Percentiles rank a stretch among this genome's conserved stretches.
Conservation (phyloP, 179 eudicot species). For the Heliamphora pulchella region DNA sequence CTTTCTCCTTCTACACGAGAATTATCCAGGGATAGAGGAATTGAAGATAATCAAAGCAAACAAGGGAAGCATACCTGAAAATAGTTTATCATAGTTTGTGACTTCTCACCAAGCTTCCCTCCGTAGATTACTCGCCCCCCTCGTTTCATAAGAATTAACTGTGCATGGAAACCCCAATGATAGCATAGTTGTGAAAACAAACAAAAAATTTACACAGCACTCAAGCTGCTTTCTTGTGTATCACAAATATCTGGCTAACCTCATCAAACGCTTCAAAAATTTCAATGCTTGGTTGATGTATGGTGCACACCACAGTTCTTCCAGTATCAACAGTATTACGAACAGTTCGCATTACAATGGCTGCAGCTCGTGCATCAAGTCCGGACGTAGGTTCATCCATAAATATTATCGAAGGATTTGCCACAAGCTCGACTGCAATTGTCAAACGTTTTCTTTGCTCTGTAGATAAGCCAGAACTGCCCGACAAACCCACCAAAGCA, state of each 20-base stretch:
- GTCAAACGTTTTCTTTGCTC: conserved; percentile 91
- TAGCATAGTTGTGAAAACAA: background rate
- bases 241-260: conserved; percentile 33
- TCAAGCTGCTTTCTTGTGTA: background rate
- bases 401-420: conserved; percentile 92
- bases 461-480: conserved; percentile 74
- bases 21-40: background rate
- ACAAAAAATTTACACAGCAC: background rate
- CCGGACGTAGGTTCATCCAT: conserved; percentile 99
- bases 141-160: conserved; percentile 91
- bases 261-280: conserved; percentile 95
- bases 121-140: conserved; percentile 89
- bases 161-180: conserved; percentile 15
- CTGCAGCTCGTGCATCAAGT: conserved; percentile 99
- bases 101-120: conserved; percentile 79
- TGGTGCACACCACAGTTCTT: conserved; percentile 92
- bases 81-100: conserved; percentile 62
- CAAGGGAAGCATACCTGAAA: conserved; percentile 50
- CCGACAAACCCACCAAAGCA: conserved; percentile 92
- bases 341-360: conserved; percentile 93
- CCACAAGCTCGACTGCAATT: conserved; percentile 95
- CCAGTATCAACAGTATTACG: conserved; percentile 97
- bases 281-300: conserved; percentile 90
- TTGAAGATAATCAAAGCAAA: background rate
- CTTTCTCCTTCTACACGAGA: conserved; percentile 6